Percentiles rank a stretch among this genome's conserved stretches.
Evolutionary conservation across 2,329 filamentous ascomycete genomes (phyloP).

Genomic region (Hymenotorrendiella dingleyae): DNA sequence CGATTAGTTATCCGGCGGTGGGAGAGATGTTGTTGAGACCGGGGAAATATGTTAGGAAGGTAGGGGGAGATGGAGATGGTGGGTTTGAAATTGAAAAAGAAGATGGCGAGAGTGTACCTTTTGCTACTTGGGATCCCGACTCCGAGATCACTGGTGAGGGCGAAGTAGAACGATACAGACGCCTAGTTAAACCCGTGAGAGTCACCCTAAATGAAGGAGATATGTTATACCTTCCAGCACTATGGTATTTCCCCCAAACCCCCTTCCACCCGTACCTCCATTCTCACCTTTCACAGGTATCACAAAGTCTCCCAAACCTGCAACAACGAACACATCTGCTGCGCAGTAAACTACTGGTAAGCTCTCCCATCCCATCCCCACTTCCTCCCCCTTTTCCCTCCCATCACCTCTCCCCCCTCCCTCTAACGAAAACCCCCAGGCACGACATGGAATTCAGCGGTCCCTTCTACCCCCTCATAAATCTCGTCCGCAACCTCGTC

Average conservation of each 20-base stretch:
- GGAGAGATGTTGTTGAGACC: constrained; percentile 53
- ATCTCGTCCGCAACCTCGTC: constrained; percentile 21
- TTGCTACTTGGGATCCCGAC: constrained; percentile 67
- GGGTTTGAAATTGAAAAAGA: constrained; percentile 6
- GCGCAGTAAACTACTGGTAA: constrained; percentile 78
- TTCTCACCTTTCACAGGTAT: constrained; percentile 42
- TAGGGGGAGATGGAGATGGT: constrained; percentile 1
- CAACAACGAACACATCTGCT: constrained; percentile 62
- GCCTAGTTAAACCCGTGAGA: constrained; percentile 52
- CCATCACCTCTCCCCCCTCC: background rate
- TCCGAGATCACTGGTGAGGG: constrained; percentile 32
- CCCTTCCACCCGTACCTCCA: background rate
- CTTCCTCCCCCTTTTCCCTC: background rate
- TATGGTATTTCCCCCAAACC: constrained; percentile 54
- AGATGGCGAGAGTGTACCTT: constrained; percentile 48
- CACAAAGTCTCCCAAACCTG: constrained; percentile 75
- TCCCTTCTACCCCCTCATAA: constrained; percentile 51
- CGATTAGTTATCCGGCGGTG: constrained; percentile 62
- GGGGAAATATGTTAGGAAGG: constrained; percentile 52
- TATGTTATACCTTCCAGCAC: constrained; percentile 74
- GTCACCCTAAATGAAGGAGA: constrained; percentile 68
- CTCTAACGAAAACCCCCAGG: constrained; percentile 37
- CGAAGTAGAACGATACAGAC: constrained; percentile 50
- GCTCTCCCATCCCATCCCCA: constrained; percentile 14
- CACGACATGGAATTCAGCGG: constrained; percentile 76